Percentiles rank a stretch among this genome's conserved stretches.
phyloP scores from a whole-genome alignment of 129 eudicot species.

The Chrysanthemum lavandulifolium region DNA sequence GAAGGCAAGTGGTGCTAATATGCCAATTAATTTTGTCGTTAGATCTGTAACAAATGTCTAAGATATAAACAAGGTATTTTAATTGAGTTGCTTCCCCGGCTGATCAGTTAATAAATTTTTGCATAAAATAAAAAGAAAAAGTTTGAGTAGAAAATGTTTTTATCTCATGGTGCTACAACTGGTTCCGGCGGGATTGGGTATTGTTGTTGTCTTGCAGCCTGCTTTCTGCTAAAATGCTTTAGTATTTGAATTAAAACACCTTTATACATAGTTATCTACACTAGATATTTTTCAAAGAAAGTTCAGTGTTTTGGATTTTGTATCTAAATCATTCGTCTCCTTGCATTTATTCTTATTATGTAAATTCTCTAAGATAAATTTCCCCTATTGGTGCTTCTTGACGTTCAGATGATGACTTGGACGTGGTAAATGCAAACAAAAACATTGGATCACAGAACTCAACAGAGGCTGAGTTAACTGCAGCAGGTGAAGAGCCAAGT shows the following conservation, averaged over 20 bases:
- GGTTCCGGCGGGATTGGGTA: too few relatives aligned
- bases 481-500: constrained; percentile 10
- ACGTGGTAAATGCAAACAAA: constrained; percentile 19
- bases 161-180: too few relatives aligned
- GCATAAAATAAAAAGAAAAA: neutral
- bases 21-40: constrained; percentile 10
- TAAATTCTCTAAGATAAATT: constrained; percentile 10
- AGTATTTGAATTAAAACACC: too few relatives aligned
- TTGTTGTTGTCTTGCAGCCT: too few relatives aligned
- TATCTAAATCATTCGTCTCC: neutral
- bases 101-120: neutral
- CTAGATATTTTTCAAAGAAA: too few relatives aligned
- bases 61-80: too few relatives aligned
- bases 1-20: constrained; percentile 54
- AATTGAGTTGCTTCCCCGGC: too few relatives aligned
- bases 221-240: too few relatives aligned
- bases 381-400: constrained; percentile 28
- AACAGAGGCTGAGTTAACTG: constrained; percentile 17
- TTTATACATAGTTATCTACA: too few relatives aligned
- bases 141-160: neutral
- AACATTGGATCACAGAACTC: constrained; percentile 18
- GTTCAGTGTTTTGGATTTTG: too few relatives aligned
- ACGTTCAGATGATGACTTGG: constrained; percentile 46
- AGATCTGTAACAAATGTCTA: too few relatives aligned
- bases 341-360: constrained; percentile 13